Evolutionary conservation across 805 yeast genomes (phyloP), one percentile per base, ranked within the genome.

Genomic region (Myxozyma nipponensis): DNA sequence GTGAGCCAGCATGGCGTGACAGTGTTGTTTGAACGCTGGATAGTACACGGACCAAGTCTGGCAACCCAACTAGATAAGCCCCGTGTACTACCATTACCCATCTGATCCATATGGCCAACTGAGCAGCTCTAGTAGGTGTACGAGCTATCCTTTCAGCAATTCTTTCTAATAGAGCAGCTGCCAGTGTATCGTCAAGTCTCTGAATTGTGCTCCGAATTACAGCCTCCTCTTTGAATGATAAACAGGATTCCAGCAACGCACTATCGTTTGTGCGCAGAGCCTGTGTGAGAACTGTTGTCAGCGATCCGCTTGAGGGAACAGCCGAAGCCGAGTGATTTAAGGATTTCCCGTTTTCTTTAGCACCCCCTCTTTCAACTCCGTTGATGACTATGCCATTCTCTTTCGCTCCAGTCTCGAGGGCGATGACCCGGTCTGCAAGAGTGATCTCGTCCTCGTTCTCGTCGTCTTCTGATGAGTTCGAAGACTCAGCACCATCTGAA

Each of bases 201-300:
- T 77, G 75, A 38, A 84, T 74, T 0, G 86, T 77, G 13, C 74
- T 68, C 64, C 77, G 74, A 52, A 81, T 74, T 49, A 77, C 73
- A 23, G 66, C 72, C 43, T 78, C 78, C 56, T 79, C 81, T 21
- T 75, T 66, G 52, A 73, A 72, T 9, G 53, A 39, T 56, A 93
- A 74, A 10, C 95, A 95, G 2, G 87, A 80, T 66, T 93, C 98
- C 55, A 93, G 74, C 49, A 93, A 72, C 7, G 93, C 72, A 62
- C 83, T 89, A 66, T 93, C 99, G 62, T 86, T 86, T 19, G 95
- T 82, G 61, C 80, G 82, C 55, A 93, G 74, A 0, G 98, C 91
- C 70, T 93, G 98, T 13, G 90, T 74, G 40, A 93, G 73, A n/a
- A 93, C 79, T 1, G 85, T 82, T 1, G 96, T 80, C 53, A 90